Conservation (phyloP, 1,284 basidiomycete genomes). For the Trichosporon faecale region DNA sequence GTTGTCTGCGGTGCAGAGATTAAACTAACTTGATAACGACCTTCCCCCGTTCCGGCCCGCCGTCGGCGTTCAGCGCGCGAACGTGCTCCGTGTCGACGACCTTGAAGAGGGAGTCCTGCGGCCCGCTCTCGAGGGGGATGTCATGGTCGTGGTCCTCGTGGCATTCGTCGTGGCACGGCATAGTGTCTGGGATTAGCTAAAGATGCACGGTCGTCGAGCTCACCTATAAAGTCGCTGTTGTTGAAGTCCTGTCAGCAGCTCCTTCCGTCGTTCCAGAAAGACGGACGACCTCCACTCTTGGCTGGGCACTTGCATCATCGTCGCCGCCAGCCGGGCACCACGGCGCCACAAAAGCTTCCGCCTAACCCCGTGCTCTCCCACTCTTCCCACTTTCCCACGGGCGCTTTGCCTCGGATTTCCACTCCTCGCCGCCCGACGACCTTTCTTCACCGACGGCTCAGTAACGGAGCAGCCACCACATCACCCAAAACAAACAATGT, state of each 20-base stretch:
- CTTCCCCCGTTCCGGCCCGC: slow-evolving; percentile 43
- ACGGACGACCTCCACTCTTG: slow-evolving; percentile 14
- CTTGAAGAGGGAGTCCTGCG: slow-evolving; percentile 42
- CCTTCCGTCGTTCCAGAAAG: no score
- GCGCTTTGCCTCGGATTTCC: neutral
- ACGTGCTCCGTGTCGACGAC: slow-evolving; percentile 50
- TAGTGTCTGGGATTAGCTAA: neutral
- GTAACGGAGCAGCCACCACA: neutral
- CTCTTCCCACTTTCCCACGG: neutral
- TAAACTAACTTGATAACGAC: slow-evolving; percentile 51
- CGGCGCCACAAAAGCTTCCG: neutral
- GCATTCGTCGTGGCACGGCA: slow-evolving; percentile 25
- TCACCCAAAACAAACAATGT: slow-evolving; percentile 23
- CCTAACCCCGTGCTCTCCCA: neutral
- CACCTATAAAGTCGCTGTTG: neutral
- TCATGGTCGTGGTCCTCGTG: slow-evolving; percentile 47
- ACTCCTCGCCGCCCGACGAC: neutral
- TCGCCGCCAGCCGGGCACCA: neutral
- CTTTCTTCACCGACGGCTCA: neutral
- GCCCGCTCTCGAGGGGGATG: slow-evolving; percentile 44
- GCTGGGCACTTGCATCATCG: slow-evolving; percentile 14
- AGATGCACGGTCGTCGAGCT: neutral
- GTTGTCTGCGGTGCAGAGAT: no score
- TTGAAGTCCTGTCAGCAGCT: neutral
- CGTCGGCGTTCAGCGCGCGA: slow-evolving; percentile 46